These are phyloP conservation scores for Actinomortierella ambigua DNA, from an alignment of 371 early-diverging fungal genomes.

Conservation along the genomic window DNA sequence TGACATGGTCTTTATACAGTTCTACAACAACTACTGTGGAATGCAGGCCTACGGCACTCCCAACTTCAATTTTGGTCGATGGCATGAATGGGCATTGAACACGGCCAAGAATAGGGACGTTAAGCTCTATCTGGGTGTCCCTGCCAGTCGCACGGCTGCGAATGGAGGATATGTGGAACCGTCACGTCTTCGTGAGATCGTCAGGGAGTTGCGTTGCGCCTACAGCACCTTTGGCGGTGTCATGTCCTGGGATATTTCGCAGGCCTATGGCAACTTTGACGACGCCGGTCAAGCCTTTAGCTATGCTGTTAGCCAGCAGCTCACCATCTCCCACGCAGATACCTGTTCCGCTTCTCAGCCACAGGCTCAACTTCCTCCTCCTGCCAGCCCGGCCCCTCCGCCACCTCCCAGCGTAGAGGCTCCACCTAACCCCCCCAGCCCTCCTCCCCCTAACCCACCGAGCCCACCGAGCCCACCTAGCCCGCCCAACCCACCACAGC, in stretches of 20 bases:
- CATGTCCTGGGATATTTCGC: slow-evolving; percentile 64
- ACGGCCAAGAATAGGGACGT: slow-evolving; percentile 62
- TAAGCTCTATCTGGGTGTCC: slow-evolving; percentile 63
- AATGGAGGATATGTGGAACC: slow-evolving; percentile 62
- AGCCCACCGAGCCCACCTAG: neutral
- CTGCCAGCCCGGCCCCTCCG: neutral
- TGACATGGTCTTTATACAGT: slow-evolving; percentile 66
- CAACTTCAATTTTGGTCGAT: slow-evolving; percentile 69
- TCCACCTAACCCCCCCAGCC: neutral
- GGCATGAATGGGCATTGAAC: slow-evolving; percentile 72
- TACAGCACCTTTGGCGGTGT: slow-evolving; percentile 70
- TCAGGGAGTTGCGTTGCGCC: slow-evolving; percentile 43
- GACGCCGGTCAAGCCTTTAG: slow-evolving; percentile 6
- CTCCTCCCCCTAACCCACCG: neutral
- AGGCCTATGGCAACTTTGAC: slow-evolving; percentile 24
- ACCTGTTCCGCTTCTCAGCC: neutral
- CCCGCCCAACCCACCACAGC: neutral
- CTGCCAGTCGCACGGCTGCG: slow-evolving; percentile 64
- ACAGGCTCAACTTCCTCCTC: neutral
- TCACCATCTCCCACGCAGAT: neutral
- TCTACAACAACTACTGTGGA: slow-evolving; percentile 77
- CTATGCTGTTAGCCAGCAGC: neutral
- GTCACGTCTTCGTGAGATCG: slow-evolving; percentile 43
- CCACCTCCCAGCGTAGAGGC: slow-evolving; percentile 1
- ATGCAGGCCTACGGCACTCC: slow-evolving; percentile 49